Evolutionary conservation across 345 rosid genomes (phyloP).

Genomic region (Garcia nutans): DNA sequence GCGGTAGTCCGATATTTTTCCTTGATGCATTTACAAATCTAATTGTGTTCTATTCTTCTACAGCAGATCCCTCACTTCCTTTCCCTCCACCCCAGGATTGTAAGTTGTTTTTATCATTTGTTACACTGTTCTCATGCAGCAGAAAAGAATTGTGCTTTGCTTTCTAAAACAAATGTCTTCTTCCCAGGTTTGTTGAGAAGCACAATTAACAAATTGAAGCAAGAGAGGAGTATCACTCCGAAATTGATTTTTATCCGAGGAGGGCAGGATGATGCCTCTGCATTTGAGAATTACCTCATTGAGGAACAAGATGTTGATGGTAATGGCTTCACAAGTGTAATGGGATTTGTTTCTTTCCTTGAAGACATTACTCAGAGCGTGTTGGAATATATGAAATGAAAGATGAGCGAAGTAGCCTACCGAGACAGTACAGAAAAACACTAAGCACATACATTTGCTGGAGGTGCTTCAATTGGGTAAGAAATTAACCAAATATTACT

Average conservation of each 20-base stretch:
- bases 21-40: constrained; percentile 88
- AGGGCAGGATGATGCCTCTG: constrained; percentile 80
- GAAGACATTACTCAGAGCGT: constrained; percentile 77
- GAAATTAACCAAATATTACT: not conserved
- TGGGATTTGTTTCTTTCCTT: constrained; percentile 94
- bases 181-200: constrained; percentile 67
- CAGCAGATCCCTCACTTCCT: constrained; percentile 79
- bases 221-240: constrained; percentile 83
- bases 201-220: constrained; percentile 81
- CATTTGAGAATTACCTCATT: constrained; percentile 80
- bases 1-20: constrained; percentile 96
- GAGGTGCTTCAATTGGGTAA: constrained; percentile 3
- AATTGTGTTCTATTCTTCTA: constrained; percentile 86
- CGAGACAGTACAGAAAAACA: not conserved
- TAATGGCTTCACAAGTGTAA: constrained; percentile 71
- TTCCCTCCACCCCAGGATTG: constrained; percentile 97
- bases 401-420: not conserved
- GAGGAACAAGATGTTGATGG: constrained; percentile 99
- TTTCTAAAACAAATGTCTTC: constrained; percentile 2
- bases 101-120: constrained; percentile 38
- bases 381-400: constrained; percentile 77
- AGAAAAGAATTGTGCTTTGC: not conserved
- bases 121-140: not conserved
- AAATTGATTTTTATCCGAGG: constrained; percentile 78
- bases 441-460: not conserved